A percentile compares a stretch with the other conserved stretches of the same genome.
phyloP scores from a whole-genome alignment of 805 yeast genomes.

The Candida alai region DNA sequence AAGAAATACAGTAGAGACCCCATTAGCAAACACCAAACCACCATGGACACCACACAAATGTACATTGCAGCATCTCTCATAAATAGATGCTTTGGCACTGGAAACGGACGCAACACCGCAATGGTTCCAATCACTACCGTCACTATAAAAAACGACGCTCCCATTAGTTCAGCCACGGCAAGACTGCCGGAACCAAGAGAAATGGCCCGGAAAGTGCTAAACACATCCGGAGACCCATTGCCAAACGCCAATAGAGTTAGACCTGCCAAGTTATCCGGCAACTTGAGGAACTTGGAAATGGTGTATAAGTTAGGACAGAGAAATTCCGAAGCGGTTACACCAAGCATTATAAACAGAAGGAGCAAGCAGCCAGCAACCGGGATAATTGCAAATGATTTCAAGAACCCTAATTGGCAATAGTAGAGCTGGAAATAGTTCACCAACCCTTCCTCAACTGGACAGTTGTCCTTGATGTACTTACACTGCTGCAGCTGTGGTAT shows the following conservation, averaged over 20 bases:
- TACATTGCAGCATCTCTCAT: conserved; percentile 61
- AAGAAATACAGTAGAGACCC: conserved; percentile 53
- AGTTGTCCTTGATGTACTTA: conserved; percentile 28
- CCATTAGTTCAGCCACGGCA: conserved; percentile 88
- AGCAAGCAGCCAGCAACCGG: conserved; percentile 23
- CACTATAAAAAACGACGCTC: conserved; percentile 81
- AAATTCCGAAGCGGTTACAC: conserved; percentile 77
- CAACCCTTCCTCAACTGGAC: conserved; percentile 31
- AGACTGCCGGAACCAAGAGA: conserved; percentile 63
- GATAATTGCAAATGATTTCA: conserved; percentile 12
- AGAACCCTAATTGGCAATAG: conserved; percentile 21
- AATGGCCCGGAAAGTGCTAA: conserved; percentile 82
- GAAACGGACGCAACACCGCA: conserved; percentile 62
- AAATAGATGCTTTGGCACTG: conserved; percentile 51
- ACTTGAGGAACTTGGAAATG: conserved; percentile 55
- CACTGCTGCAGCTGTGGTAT: conserved; percentile 29
- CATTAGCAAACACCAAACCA: conserved; percentile 51
- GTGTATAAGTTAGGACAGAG: conserved; percentile 74
- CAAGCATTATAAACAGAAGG: conserved; percentile 58
- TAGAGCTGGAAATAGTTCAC: conserved; percentile 35
- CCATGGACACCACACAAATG: conserved; percentile 42
- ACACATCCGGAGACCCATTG: conserved; percentile 87
- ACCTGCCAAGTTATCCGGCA: conserved; percentile 80
- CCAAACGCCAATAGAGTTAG: conserved; percentile 87
- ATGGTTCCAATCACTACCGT: conserved; percentile 79